Conservation (phyloP, 768 basidiomycete species). For the Mycena latifolia region DNA sequence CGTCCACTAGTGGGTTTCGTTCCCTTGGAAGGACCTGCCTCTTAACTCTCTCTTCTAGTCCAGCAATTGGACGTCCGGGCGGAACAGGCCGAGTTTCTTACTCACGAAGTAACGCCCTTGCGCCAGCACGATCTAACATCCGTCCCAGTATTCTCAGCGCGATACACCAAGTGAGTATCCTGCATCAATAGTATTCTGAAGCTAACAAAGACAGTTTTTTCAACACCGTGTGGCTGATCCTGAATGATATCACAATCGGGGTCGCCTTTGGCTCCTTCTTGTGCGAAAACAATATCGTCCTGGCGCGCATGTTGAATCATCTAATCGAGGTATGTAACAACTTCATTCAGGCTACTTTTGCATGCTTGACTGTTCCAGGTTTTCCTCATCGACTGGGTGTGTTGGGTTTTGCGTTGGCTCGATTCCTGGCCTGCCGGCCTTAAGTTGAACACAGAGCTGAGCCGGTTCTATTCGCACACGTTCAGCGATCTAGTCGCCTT, state of each 20-base stretch:
- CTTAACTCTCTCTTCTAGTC: conserved; percentile 48
- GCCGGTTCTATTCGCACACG: conserved; percentile 81
- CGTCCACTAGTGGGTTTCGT: conserved; percentile 50
- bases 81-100: conserved; percentile 60
- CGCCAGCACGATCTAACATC: conserved; percentile 49
- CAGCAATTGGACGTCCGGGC: conserved; percentile 73
- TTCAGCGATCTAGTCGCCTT: conserved; percentile 73
- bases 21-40: not conserved
- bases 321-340: conserved; percentile 55
- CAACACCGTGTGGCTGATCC: conserved; percentile 90
- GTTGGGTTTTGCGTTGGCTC: conserved; percentile 79
- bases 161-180: conserved; percentile 73
- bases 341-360: not conserved
- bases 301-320: conserved; percentile 55
- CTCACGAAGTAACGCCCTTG: conserved; percentile 56
- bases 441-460: conserved; percentile 96
- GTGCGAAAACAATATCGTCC: conserved; percentile 67
- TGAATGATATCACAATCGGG: conserved; percentile 93
- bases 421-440: conserved; percentile 97
- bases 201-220: conserved; percentile 72
- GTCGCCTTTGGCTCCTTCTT: conserved; percentile 78
- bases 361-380: conserved; percentile 38
- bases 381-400: conserved; percentile 61
- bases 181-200: not conserved
- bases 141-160: conserved; percentile 59